Conservation (phyloP, 495 filamentous ascomycete species). For the Entonaema liquescens region DNA sequence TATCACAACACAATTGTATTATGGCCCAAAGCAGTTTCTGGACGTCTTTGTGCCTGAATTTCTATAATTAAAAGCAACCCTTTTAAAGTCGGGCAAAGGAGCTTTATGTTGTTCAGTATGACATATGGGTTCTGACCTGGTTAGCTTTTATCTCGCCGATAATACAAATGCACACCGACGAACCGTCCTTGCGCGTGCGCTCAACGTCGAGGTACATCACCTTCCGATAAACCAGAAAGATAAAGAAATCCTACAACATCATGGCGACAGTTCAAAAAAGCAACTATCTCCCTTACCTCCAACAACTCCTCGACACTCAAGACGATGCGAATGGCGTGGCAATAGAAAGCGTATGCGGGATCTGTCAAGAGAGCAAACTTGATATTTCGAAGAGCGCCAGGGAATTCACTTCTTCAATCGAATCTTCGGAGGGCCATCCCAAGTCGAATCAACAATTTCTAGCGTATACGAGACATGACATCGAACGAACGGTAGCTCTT, state of each 20-base stretch:
- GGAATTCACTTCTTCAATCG: constrained; percentile 7
- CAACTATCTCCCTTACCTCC: constrained; percentile 42
- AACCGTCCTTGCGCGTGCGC: background rate
- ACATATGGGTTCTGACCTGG: background rate
- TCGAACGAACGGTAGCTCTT: constrained; percentile 37
- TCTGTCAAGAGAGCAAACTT: constrained; percentile 33
- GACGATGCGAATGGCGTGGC: constrained; percentile 16
- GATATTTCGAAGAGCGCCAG: constrained; percentile 34
- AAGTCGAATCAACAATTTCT: constrained; percentile 12
- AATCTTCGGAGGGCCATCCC: background rate
- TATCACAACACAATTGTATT: constrained; percentile 23
- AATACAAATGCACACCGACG: constrained; percentile 34
- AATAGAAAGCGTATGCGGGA: constrained; percentile 29
- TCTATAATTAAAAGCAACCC: background rate
- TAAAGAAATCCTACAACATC: constrained; percentile 8
- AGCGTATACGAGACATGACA: constrained; percentile 24
- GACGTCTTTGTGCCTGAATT: constrained; percentile 33
- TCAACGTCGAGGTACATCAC: constrained; percentile 1
- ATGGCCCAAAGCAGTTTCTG: constrained; percentile 14
- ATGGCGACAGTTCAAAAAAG: constrained; percentile 31
- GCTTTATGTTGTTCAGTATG: constrained; percentile 8
- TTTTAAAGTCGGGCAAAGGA: too few species aligned
- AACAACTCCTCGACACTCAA: constrained; percentile 34
- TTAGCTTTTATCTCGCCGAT: constrained; percentile 3
- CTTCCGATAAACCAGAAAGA: constrained; percentile 7